Percentiles rank a stretch among this genome's conserved stretches.
Evolutionary conservation across 352 stramenopile genomes (phyloP).

Genomic region (Globisporangium emineosum): DNA sequence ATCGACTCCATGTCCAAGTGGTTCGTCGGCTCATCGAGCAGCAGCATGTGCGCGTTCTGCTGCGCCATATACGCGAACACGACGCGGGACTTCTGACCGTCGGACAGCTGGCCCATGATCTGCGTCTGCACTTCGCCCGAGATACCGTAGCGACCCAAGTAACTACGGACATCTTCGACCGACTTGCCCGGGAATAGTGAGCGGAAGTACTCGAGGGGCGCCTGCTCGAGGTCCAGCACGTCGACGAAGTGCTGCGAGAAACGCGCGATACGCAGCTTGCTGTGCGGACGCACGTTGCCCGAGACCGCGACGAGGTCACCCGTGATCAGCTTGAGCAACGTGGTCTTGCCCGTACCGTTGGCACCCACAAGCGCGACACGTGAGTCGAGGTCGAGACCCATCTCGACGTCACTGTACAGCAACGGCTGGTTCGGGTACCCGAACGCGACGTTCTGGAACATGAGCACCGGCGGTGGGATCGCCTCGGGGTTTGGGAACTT

Average conservation of each 20-base stretch:
- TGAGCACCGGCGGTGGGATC: conserved; percentile 94
- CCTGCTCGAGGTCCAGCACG: conserved; percentile 94
- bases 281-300: conserved; percentile 95
- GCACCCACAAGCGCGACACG: conserved; percentile 96
- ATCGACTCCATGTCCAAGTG: conserved; percentile 95
- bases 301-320: conserved; percentile 92
- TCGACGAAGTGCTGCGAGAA: conserved; percentile 99
- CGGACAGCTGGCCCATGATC: conserved; percentile 94
- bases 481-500: conserved; percentile 96
- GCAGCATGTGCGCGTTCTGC: conserved; percentile 96
- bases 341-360: conserved; percentile 96
- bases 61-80: conserved; percentile 98
- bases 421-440: conserved; percentile 90
- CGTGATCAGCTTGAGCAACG: conserved; percentile 98
- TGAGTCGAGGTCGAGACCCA: conserved; percentile 97
- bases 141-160: conserved; percentile 96
- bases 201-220: conserved; percentile 97
- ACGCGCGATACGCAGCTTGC: conserved; percentile 93
- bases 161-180: conserved; percentile 93
- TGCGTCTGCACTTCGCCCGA: conserved; percentile 95
- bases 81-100: conserved; percentile 96
- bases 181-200: conserved; percentile 92
- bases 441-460: conserved; percentile 97
- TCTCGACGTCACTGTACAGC: conserved; percentile 92
- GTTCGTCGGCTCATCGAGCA: conserved; percentile 90